Conservation (phyloP, 2,329 filamentous ascomycete species). For the Neurospora sp. region DNA sequence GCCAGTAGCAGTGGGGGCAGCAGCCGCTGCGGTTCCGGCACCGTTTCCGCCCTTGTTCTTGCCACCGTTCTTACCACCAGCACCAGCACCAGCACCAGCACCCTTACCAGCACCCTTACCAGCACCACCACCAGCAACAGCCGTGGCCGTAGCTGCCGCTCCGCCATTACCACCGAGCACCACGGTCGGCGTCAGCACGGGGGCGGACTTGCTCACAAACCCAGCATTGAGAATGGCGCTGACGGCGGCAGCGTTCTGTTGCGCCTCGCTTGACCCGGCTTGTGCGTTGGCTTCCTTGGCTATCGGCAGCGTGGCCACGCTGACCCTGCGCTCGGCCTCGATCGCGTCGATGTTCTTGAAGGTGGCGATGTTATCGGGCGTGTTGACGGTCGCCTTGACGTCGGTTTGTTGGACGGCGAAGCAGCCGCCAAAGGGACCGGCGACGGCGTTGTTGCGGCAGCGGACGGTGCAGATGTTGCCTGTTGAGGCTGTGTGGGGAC, state of each 20-base stretch:
- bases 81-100: background rate
- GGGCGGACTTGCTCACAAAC: slow-evolving; percentile 11
- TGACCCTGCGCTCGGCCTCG: slow-evolving; percentile 36
- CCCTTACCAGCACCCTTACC: background rate
- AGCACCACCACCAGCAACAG: background rate
- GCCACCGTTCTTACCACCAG: background rate
- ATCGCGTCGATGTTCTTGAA: slow-evolving; percentile 34
- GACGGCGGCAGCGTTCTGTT: slow-evolving; percentile 23
- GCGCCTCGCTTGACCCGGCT: slow-evolving; percentile 24
- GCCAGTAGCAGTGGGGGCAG: background rate
- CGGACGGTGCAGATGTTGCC: slow-evolving; percentile 39
- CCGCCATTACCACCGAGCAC: background rate
- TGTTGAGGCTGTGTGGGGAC: slow-evolving; percentile 8
- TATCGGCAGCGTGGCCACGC: slow-evolving; percentile 38
- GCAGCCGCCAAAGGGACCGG: slow-evolving; percentile 45
- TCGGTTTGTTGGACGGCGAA: slow-evolving; percentile 48
- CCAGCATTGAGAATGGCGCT: slow-evolving; percentile 21
- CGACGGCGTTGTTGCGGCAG: slow-evolving; percentile 47
- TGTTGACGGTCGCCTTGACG: slow-evolving; percentile 29
- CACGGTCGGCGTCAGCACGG: slow-evolving; percentile 8
- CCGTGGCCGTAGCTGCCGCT: background rate
- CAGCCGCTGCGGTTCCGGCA: background rate
- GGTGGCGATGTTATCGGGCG: slow-evolving; percentile 35
- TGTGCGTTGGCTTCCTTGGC: slow-evolving; percentile 35
- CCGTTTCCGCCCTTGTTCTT: background rate